Base-by-base conservation (phyloP, 2,329 filamentous ascomycete species). In the Botryotinia convoluta region DNA sequence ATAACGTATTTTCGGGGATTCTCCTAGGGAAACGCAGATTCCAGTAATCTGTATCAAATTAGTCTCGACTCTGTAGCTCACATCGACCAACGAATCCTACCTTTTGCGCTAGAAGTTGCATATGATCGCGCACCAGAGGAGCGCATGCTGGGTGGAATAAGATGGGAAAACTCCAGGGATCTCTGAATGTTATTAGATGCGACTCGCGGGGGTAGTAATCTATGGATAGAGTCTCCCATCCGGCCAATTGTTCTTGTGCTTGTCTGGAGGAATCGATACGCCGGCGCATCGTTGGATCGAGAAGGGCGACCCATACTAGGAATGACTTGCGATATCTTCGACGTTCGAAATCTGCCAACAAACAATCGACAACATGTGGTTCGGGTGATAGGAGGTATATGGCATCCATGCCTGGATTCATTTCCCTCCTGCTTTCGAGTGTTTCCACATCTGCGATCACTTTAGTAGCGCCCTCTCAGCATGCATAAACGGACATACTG, bases 151-250 rank as follows among this genome's bases (percentile, higher is more conserved):
- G 95, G 81, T 99, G 95, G 83, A 92, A 99, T 74, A 99, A 86
- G 69, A 95, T 88, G 0, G 94, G 94, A 80, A 99, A 99, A 83
- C 95, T 98, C 91, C 92, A 97, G 1, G 96, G 95, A 81, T 99
- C 95, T 80, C 93, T 87, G 79, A 99, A 98, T 0, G 94, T 97
- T 78, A 98, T 86, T 59, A 99, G 85, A 79, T 97, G 93, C 10
- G 95, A 96, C 84, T 99, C 96, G 79, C 94, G 90, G 9, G 96
- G 95, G 80, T 90, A 95, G 82, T 92, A 99, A 82, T 98, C 93
- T 81, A 97, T 89, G 71, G 95, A 93, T 72, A 98, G 85, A 7
- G 94, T 93, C 74, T 92, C 90, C 80, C 95, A 94, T 72, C 91
- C 89, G n/a, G 89, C 90, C 75, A 97, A 93, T 79, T 92, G 89